Base-by-base conservation (phyloP, 2,329 filamentous ascomycete species). In the Fusarium anguioides region DNA sequence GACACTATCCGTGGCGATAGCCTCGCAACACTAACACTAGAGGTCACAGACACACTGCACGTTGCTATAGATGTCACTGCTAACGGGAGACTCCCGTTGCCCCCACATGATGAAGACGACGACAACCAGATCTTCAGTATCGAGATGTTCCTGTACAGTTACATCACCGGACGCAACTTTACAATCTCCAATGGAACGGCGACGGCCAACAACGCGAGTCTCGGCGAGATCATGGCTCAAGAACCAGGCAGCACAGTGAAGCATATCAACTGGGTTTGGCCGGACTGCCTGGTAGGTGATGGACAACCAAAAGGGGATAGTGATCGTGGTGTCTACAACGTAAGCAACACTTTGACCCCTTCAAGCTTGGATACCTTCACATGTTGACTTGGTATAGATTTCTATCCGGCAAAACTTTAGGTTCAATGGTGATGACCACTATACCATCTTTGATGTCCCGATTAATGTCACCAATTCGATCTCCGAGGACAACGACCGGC, bases 241-340 rank as follows among this genome's bases (percentile, higher is more conserved):
- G 89, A 92, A 72, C 77, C 83, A 1, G 85, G 85, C 5, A 90
- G 88, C 72, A 92, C 90, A 0, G 90, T 92, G 40, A 92, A 92
- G 74, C 89, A 92, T 73, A 83, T 92, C 63, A 89, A 89, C 72
- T 92, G 90, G 88, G 80, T 85, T 20, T 92, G 89, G 89, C 90
- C 90, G 0, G 84, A 85, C 58, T 92, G 90, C 69, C 80, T 92
- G 0, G 86, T 88, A 4, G 89, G 89, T 18, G 80, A 89, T 47
- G 87, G 87, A 4, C 75, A 83, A 66, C 80, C 83, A 24, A 69
- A 75, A 3, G 74, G 77, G 1, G 79, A 79, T 56, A 87, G 83
- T 48, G 84, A 84, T 4, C 61, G 70, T 15, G 89, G 89, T 4
- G 78, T 80, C 18, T 92, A 92, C 74, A 92, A 92, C 70, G 83